Evolutionary conservation across 345 rosid genomes (phyloP), one percentile per base, ranked within the genome.

Genomic region (Streptanthus diversifolius): DNA sequence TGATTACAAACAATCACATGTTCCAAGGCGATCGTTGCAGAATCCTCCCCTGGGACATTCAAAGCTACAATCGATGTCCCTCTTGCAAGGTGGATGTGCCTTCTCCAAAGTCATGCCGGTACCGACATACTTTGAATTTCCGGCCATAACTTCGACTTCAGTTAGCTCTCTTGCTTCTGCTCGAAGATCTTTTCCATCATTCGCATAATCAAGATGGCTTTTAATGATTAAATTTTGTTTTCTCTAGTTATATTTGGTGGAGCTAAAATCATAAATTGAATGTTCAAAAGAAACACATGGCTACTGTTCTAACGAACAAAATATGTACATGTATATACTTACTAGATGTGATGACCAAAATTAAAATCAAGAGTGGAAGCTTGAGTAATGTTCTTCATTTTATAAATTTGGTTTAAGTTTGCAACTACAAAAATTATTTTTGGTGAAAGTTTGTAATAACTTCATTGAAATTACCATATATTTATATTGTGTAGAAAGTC

Each of bases 271-370:
- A 29, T 29, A 4, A 7, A 32, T 5, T 6, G 9, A 32, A 32
- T 7, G 35, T 32, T 32, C 9, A 21, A 49, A 49, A 22, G 8
- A 12, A 51, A 22, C 8, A 22, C 12, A 49, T 10, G 32, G 56
- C 30, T 49, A 22, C 8, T 49, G n/a, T 49, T 5, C 30, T 49
- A 49, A 48, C 2, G 11, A 19, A 48, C 9, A 21, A 4, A 11
- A 21, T 19, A 48, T 12, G 3, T 2, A 19, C 1, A 13, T 13
- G 11, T 19, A 21, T 12, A 4, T 8, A 71, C 68, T 71, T 71
- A 71, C 75, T 49, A 37, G 52, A 25, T 61, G 68, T 71, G 52
- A 71, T 61, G 43, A 60, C 52, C 75, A 60, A 71, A 37, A 61
- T 61, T 41, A 61, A 60, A 5, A 60, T 37, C 24, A 61, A 71